phyloP scores from a whole-genome alignment of 495 filamentous ascomycete species.

The Margaritispora aquatica region DNA sequence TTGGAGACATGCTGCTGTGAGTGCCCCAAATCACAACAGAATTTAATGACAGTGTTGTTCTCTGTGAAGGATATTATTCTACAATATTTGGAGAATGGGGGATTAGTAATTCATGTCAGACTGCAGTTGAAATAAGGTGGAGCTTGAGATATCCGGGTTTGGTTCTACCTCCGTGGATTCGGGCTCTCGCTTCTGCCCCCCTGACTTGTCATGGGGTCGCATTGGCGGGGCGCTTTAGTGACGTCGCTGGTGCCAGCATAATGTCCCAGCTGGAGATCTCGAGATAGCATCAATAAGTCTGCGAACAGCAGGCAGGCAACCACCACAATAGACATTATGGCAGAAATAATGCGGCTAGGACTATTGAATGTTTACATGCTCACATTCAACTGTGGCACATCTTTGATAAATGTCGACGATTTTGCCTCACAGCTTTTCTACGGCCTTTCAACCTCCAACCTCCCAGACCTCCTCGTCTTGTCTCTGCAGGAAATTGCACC shows the following conservation, averaged over 20 bases:
- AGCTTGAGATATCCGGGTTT: not conserved
- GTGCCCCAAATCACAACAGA: no score
- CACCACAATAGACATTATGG: not conserved
- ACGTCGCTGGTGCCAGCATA: not conserved
- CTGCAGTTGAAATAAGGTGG: not conserved
- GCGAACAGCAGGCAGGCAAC: not conserved
- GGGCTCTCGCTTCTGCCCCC: not conserved
- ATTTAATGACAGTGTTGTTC: no score
- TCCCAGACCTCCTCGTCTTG: conserved; percentile 65
- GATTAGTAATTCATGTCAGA: no score
- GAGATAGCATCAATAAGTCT: not conserved
- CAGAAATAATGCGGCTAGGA: not conserved
- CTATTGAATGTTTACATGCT: conserved; percentile 55
- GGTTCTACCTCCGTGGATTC: no score
- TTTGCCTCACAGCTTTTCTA: conserved; percentile 70
- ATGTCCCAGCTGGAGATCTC: not conserved
- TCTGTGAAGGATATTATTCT: no score
- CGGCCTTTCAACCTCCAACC: conserved; percentile 42
- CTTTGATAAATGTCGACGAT: conserved; percentile 51
- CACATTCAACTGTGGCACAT: conserved; percentile 85
- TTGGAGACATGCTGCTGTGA: not conserved
- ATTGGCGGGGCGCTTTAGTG: not conserved
- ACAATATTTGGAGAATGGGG: no score
- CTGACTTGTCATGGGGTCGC: no score
- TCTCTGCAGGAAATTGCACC: conserved; percentile 91